Conservation (phyloP, 257 asterid genomes). For the Penstemon newberryi region DNA sequence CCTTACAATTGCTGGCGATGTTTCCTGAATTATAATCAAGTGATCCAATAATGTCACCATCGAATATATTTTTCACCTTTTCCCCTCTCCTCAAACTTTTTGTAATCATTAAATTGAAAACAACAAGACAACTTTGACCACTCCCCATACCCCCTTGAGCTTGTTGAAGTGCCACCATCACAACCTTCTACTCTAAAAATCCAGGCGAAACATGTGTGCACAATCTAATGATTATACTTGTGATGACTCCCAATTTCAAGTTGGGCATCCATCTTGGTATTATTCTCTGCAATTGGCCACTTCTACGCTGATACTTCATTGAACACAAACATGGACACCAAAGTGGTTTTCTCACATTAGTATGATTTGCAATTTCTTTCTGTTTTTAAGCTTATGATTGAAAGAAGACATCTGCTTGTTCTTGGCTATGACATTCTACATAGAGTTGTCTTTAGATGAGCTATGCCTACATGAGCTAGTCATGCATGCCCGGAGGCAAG, state of each 20-base stretch:
- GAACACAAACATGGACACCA: too few species aligned
- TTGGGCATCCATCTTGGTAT: background rate
- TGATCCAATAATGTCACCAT: background rate
- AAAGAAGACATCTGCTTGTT: too few species aligned
- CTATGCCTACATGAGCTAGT: too few species aligned
- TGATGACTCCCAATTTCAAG: background rate
- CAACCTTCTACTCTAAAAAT: too few species aligned
- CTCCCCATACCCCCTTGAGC: background rate
- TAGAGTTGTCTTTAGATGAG: too few species aligned
- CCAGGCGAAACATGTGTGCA: too few species aligned
- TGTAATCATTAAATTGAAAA: too few species aligned
- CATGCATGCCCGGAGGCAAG: too few species aligned
- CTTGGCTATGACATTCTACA: too few species aligned
- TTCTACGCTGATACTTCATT: too few species aligned
- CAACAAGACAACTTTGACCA: background rate
- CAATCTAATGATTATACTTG: background rate
- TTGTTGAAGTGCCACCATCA: too few species aligned
- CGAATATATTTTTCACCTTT: background rate
- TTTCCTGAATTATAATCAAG: slow-evolving; percentile 5
- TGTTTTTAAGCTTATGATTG: background rate
- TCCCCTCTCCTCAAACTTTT: too few species aligned
- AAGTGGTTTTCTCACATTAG: background rate
- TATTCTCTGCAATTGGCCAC: background rate
- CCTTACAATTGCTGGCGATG: slow-evolving; percentile 7
- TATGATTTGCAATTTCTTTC: background rate